These are phyloP conservation scores for Curvularia verruculosa DNA, from an alignment of 2,329 filamentous ascomycete genomes.

Conservation along the genomic window DNA sequence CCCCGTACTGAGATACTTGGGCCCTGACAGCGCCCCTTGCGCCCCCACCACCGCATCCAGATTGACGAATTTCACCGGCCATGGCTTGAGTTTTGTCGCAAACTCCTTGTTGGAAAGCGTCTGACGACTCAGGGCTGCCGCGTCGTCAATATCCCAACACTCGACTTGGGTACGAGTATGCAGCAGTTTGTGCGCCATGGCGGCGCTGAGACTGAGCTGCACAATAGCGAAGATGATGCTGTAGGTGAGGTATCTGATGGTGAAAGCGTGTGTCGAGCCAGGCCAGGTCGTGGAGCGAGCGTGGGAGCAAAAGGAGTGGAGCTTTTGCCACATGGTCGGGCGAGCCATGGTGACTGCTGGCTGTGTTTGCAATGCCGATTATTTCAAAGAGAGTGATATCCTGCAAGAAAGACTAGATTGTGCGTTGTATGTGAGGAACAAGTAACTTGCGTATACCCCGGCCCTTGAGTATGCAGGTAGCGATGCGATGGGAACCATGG, in stretches of 20 bases:
- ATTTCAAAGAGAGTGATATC: not conserved
- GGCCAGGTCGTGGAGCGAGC: constrained; percentile 13
- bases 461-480: not conserved
- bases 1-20: not conserved
- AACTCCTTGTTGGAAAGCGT: not conserved
- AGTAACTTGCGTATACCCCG: not conserved
- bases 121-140: not conserved
- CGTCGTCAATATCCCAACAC: not conserved
- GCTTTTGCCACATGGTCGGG: not conserved
- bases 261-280: not conserved
- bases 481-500: constrained; percentile 8
- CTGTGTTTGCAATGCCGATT: no score
- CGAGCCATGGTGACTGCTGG: constrained; percentile 8
- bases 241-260: not conserved
- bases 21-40: not conserved
- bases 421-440: not conserved
- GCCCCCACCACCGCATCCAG: not conserved
- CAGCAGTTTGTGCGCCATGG: constrained; percentile 2
- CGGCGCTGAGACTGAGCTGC: constrained; percentile 1
- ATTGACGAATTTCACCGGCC: constrained; percentile 6
- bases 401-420: not conserved
- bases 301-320: not conserved
- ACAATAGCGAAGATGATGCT: constrained; percentile 1
- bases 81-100: not conserved
- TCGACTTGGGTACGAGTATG: not conserved